phyloP scores from a whole-genome alignment of 768 basidiomycete species.

The Auricularia sp. region DNA sequence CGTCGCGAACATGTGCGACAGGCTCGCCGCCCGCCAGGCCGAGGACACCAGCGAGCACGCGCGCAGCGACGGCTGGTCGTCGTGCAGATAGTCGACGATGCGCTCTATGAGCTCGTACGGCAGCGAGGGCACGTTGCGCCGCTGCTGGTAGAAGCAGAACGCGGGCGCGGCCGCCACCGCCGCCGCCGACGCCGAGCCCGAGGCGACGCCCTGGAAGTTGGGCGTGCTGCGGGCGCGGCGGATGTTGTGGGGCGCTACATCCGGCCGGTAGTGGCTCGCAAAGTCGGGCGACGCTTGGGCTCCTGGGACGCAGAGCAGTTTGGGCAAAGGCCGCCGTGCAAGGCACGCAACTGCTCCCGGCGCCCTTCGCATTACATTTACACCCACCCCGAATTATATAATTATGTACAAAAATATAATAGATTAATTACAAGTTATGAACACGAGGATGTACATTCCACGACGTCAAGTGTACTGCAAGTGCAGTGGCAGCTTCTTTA shows the following conservation, averaged over 20 bases:
- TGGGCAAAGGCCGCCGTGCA: not conserved
- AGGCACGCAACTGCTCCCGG: no score
- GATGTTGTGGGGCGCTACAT: not conserved
- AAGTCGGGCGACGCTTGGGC: not conserved
- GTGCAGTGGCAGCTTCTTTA: no score
- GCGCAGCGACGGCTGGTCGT: slow-evolving; percentile 8
- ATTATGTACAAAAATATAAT: no score
- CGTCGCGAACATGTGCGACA: slow-evolving; percentile 8
- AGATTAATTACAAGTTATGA: no score
- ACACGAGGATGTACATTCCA: no score
- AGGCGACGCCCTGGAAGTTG: not conserved
- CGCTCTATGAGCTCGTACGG: slow-evolving; percentile 10
- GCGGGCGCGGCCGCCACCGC: not conserved
- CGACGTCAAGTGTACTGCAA: no score
- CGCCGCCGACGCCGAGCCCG: not conserved
- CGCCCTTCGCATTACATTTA: no score
- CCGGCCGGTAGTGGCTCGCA: not conserved
- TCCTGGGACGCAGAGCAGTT: not conserved
- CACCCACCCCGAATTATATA: no score
- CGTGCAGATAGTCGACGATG: slow-evolving; percentile 13
- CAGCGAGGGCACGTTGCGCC: not conserved
- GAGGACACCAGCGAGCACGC: slow-evolving; percentile 5
- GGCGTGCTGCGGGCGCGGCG: not conserved
- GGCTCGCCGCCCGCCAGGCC: slow-evolving; percentile 7
- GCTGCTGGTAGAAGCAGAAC: not conserved